Conservation (phyloP, 208 protist species). For the Wallacemonas sp. region DNA sequence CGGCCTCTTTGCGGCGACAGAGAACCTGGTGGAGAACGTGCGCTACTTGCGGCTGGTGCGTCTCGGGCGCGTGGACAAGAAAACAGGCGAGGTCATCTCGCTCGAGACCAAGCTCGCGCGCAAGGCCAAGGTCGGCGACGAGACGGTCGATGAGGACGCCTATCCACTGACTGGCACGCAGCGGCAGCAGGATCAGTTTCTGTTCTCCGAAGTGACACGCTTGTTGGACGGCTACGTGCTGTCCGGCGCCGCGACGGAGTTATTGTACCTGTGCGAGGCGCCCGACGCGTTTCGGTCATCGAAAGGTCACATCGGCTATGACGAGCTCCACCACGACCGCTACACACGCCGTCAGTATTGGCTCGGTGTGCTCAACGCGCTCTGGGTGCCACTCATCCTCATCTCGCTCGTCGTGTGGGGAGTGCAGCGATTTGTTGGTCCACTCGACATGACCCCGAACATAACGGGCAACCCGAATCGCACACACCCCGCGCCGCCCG, state of each 20-base stretch:
- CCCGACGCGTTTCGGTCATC: constrained; percentile 37
- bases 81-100: background rate
- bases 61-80: constrained; percentile 30
- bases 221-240: constrained; percentile 45
- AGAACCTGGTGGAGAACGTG: constrained; percentile 68
- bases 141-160: background rate
- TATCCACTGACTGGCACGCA: constrained; percentile 30
- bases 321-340: constrained; percentile 32
- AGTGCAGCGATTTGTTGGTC: background rate
- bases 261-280: constrained; percentile 58
- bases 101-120: background rate
- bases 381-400: constrained; percentile 42
- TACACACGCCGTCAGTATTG: constrained; percentile 20
- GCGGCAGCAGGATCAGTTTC: constrained; percentile 33
- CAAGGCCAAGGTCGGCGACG: background rate
- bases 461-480: background rate
- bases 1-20: constrained; percentile 34
- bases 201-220: constrained; percentile 52
- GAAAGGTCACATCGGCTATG: constrained; percentile 65
- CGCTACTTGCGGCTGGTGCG: constrained; percentile 43
- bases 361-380: constrained; percentile 11
- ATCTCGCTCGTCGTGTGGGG: constrained; percentile 28
- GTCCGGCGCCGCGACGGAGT: constrained; percentile 33
- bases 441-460: background rate
- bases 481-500: background rate